phyloP scores from a whole-genome alignment of 768 basidiomycete genomes.

The Phanerochaete sordida region DNA sequence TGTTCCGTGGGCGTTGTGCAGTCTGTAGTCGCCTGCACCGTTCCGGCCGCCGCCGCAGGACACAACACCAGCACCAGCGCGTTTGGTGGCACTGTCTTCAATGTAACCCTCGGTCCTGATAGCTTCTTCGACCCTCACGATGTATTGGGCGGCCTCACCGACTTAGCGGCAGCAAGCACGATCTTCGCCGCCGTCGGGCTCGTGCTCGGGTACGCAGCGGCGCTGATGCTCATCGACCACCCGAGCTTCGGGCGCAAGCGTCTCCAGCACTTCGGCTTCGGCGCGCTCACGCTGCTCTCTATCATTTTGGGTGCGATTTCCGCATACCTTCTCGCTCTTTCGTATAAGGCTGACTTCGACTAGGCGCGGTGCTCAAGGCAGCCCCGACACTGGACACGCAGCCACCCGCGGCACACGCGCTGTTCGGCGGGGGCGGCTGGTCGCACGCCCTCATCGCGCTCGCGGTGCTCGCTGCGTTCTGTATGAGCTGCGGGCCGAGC shows the following conservation, averaged over 20 bases:
- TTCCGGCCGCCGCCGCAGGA: not conserved
- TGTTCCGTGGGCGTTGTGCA: constrained; percentile 66
- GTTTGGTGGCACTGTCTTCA: too few relatives aligned
- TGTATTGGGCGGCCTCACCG: too few relatives aligned
- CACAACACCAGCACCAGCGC: too few relatives aligned
- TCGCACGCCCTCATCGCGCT: too few relatives aligned
- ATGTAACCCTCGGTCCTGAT: too few relatives aligned
- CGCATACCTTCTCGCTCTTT: not conserved
- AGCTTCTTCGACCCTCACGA: too few relatives aligned
- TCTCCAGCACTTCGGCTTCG: constrained; percentile 76
- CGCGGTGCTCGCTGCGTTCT: constrained; percentile 51
- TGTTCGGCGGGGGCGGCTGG: too few relatives aligned
- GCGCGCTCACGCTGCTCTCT: constrained; percentile 65
- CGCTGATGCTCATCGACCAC: constrained; percentile 66
- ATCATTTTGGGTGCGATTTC: constrained; percentile 13
- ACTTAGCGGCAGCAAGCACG: constrained; percentile 61
- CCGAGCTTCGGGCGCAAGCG: constrained; percentile 71
- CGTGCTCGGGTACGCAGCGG: constrained; percentile 73
- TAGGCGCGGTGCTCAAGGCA: too few relatives aligned
- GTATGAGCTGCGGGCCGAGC: constrained; percentile 7
- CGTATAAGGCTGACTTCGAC: too few relatives aligned
- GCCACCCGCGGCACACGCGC: too few relatives aligned
- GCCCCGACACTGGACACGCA: too few relatives aligned
- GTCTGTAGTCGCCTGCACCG: constrained; percentile 17
- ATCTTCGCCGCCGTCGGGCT: constrained; percentile 76